A percentile compares a stretch with the other conserved stretches of the same genome.
These are phyloP conservation scores for Colletotrichum coccodes DNA, from an alignment of 2,329 filamentous ascomycete genomes.

Conservation along the genomic window DNA sequence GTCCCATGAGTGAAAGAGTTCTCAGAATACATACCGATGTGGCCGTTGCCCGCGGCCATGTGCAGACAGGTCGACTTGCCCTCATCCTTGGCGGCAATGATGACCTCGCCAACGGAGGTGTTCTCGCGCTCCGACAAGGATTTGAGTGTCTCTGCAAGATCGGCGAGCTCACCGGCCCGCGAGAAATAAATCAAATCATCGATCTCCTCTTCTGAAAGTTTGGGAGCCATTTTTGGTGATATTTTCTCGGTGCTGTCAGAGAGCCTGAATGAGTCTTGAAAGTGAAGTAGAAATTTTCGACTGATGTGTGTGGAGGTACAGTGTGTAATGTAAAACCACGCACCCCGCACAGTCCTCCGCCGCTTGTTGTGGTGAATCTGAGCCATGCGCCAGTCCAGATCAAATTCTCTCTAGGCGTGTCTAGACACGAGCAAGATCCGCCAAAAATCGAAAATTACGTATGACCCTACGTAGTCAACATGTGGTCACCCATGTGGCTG, in stretches of 20 bases:
- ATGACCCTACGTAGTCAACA: not conserved
- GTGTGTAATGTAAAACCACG: not conserved
- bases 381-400: not conserved
- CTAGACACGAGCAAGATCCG: no score
- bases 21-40: constrained; percentile 78
- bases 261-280: constrained; percentile 10
- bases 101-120: constrained; percentile 68
- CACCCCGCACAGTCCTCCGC: constrained; percentile 24
- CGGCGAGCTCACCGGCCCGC: constrained; percentile 78
- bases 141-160: constrained; percentile 70
- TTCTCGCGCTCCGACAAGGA: constrained; percentile 71
- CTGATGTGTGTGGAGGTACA: constrained; percentile 30
- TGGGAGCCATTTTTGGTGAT: constrained; percentile 53
- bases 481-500: constrained; percentile 41
- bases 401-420: not conserved
- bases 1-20: no score
- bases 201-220: constrained; percentile 80
- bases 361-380: not conserved
- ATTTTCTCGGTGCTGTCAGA: not conserved
- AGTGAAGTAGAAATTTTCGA: constrained; percentile 32
- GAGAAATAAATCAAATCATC: constrained; percentile 93
- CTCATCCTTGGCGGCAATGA: constrained; percentile 77
- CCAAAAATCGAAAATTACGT: no score
- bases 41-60: constrained; percentile 92
- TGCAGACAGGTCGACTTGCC: constrained; percentile 86